Conservation (phyloP, 176 grass and related monocot genomes). For the Oryza brachyantha region DNA sequence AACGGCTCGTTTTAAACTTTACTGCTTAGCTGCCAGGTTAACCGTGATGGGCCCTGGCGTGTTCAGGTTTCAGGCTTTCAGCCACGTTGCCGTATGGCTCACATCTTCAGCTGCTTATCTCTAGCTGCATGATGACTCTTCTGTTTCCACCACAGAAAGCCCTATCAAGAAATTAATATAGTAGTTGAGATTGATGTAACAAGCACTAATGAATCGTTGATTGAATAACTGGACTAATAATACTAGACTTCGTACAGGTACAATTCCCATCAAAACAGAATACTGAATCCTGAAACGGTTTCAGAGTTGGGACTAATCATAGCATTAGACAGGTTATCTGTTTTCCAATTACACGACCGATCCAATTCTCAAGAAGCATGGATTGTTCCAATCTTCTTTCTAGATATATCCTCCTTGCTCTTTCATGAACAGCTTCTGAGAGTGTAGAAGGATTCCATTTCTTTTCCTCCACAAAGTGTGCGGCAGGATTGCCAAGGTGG, state of each 20-base stretch:
- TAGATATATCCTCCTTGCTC: not conserved
- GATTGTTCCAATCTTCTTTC: not conserved
- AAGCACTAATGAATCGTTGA: not conserved
- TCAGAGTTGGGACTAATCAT: not conserved
- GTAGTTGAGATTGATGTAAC: conserved; percentile 25
- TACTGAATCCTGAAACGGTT: not conserved
- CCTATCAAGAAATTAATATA: conserved; percentile 32
- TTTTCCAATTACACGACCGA: not conserved
- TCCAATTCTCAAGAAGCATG: not conserved
- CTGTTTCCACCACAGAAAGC: conserved; percentile 38
- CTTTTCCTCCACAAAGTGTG: not conserved
- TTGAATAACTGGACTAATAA: not conserved
- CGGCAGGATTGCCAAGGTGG: not conserved
- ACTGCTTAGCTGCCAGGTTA: conserved; percentile 13
- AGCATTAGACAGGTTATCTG: not conserved
- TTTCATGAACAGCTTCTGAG: not conserved
- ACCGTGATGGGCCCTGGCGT: conserved; percentile 5
- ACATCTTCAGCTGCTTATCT: not conserved
- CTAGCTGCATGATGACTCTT: not conserved
- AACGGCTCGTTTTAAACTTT: conserved; percentile 12
- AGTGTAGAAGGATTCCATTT: not conserved
- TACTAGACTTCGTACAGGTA: not conserved
- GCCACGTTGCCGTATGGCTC: conserved; percentile 23
- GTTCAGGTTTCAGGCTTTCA: conserved; percentile 15
- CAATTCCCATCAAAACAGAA: not conserved